A percentile compares a stretch with the other conserved stretches of the same genome.
phyloP scores from a whole-genome alignment of 1,139 yeast species.

The Candida sp. region DNA sequence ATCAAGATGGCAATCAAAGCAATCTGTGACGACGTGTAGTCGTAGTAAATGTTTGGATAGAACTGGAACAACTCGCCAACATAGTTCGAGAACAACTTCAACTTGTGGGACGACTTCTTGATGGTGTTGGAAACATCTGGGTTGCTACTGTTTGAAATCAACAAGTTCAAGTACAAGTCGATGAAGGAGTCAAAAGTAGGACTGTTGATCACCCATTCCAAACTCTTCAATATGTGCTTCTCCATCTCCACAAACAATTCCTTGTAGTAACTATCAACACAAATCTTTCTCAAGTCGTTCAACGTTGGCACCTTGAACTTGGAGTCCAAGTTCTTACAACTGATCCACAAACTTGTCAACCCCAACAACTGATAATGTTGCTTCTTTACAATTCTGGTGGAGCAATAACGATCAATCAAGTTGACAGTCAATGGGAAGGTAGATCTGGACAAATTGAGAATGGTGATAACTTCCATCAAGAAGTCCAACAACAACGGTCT shows the following conservation, averaged over 20 bases:
- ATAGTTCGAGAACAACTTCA: constrained; percentile 60
- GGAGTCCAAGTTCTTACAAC: constrained; percentile 72
- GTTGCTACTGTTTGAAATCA: constrained; percentile 20
- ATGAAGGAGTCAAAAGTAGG: constrained; percentile 68
- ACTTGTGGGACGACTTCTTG: constrained; percentile 39
- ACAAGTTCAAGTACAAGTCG: constrained; percentile 50
- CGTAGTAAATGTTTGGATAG: constrained; percentile 61
- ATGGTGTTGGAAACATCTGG: constrained; percentile 27
- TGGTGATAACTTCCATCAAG: constrained; percentile 56
- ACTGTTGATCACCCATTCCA: constrained; percentile 58
- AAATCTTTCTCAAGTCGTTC: constrained; percentile 58
- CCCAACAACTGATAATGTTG: constrained; percentile 72
- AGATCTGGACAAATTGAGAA: constrained; percentile 49
- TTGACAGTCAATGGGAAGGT: constrained; percentile 61
- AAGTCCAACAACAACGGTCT: constrained; percentile 55
- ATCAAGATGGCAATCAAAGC: constrained; percentile 55
- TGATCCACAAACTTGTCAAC: constrained; percentile 73
- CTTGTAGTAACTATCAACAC: constrained; percentile 66
- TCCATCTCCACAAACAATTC: constrained; percentile 71
- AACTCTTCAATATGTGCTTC: constrained; percentile 61
- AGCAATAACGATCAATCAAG: constrained; percentile 56
- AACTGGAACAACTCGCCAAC: constrained; percentile 70
- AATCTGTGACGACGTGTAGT: constrained; percentile 57
- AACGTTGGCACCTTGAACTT: constrained; percentile 68
- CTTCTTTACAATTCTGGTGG: constrained; percentile 52